Evolutionary conservation across 1,284 basidiomycete species (phyloP).

Genomic region (Ceratobasidium sp.): DNA sequence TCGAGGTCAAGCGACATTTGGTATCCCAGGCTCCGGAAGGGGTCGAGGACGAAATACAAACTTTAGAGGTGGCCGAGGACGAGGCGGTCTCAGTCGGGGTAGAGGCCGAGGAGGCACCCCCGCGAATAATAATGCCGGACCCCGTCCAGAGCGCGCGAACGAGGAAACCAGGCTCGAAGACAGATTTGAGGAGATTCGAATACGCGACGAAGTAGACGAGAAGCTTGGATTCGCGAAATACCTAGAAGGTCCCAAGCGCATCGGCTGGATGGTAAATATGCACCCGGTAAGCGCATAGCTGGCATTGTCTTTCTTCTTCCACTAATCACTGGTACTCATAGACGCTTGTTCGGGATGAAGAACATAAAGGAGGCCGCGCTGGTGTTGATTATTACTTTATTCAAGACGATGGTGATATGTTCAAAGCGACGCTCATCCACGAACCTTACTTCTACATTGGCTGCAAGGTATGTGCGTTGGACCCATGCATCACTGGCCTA

Average conservation of each 20-base stretch:
- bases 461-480: slow-evolving; percentile 70
- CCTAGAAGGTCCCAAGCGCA: slow-evolving; percentile 71
- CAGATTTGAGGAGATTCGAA: slow-evolving; percentile 75
- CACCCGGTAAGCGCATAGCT: slow-evolving; percentile 72
- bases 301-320: background rate
- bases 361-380: slow-evolving; percentile 78
- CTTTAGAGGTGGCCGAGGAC: slow-evolving; percentile 42
- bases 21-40: slow-evolving; percentile 54
- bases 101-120: slow-evolving; percentile 51
- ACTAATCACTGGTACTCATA: slow-evolving; percentile 49
- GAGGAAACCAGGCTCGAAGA: slow-evolving; percentile 84
- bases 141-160: slow-evolving; percentile 73
- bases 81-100: slow-evolving; percentile 46
- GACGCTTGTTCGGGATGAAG: slow-evolving; percentile 84
- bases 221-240: slow-evolving; percentile 85
- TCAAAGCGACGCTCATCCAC: slow-evolving; percentile 91
- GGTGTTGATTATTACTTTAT: slow-evolving; percentile 98
- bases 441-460: slow-evolving; percentile 95
- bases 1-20: slow-evolving; percentile 46
- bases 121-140: slow-evolving; percentile 46
- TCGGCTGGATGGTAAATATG: slow-evolving; percentile 99
- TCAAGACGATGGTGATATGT: slow-evolving; percentile 94
- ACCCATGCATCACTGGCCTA: background rate
- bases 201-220: slow-evolving; percentile 89
- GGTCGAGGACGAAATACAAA: slow-evolving; percentile 57